Evolutionary conservation across 2,329 filamentous ascomycete species (phyloP).

Genomic region (Cercospora sp.): DNA sequence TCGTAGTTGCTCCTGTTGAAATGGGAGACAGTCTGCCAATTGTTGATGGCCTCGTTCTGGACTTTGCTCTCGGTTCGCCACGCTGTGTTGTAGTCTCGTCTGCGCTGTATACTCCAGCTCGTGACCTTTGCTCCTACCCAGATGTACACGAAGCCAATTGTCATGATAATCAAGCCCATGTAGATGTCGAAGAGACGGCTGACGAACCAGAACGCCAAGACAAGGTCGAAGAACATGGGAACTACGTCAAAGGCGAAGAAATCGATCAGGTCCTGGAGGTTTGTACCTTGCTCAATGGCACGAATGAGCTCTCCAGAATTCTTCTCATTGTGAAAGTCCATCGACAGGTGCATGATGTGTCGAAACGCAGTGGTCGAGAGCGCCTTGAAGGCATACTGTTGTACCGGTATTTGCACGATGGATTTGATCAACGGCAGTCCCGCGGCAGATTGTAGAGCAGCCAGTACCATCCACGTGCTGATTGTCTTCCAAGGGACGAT

Average conservation of each 20-base stretch:
- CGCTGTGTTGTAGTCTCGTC: conserved; percentile 36
- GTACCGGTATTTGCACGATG: conserved; percentile 57
- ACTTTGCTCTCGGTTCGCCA: conserved; percentile 54
- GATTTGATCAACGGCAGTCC: conserved; percentile 54
- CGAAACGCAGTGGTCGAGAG: conserved; percentile 64
- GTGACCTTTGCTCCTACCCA: conserved; percentile 52
- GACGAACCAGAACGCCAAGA: conserved; percentile 62
- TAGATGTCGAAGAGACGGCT: conserved; percentile 64
- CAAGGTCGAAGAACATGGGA: conserved; percentile 64
- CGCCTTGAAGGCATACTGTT: conserved; percentile 59
- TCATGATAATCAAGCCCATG: conserved; percentile 54
- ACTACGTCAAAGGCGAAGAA: conserved; percentile 60
- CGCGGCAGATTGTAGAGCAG: conserved; percentile 54
- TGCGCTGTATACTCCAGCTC: conserved; percentile 41
- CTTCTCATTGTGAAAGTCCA: conserved; percentile 69
- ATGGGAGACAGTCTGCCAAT: conserved; percentile 61
- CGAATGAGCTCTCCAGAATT: conserved; percentile 65
- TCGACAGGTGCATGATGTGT: conserved; percentile 68
- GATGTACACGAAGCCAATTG: conserved; percentile 54
- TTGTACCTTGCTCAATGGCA: conserved; percentile 63
- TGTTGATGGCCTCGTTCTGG: conserved; percentile 60
- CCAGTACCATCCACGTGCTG: conserved; percentile 52
- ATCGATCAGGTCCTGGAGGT: conserved; percentile 61
- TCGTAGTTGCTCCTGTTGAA: conserved; percentile 62
- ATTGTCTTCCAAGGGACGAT: conserved; percentile 57